A percentile compares a stretch with the other conserved stretches of the same genome.
These are phyloP conservation scores for Myochromella boudieri DNA, from an alignment of 768 basidiomycete species.

Conservation along the genomic window DNA sequence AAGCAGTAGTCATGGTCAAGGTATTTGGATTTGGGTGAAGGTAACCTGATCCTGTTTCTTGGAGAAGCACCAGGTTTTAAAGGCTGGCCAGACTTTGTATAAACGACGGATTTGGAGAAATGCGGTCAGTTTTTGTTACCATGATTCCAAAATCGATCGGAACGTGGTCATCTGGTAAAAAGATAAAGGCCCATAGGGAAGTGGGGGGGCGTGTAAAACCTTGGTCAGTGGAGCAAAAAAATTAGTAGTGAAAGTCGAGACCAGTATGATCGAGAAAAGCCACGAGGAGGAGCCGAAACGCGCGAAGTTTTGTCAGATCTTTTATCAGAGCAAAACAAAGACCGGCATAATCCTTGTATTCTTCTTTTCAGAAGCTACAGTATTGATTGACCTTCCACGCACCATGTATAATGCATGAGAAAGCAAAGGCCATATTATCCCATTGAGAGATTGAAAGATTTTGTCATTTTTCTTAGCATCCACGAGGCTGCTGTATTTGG, in stretches of 20 bases:
- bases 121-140: slow-evolving; percentile 29
- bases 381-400: slow-evolving; percentile 6
- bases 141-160: slow-evolving; percentile 66
- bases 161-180: slow-evolving; percentile 70
- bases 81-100: slow-evolving; percentile 52
- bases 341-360: slow-evolving; percentile 19
- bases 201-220: slow-evolving; percentile 58
- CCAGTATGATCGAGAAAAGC: slow-evolving; percentile 68
- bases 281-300: slow-evolving; percentile 54
- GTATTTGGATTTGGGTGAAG: slow-evolving; percentile 24
- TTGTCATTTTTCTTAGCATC: slow-evolving; percentile 24
- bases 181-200: slow-evolving; percentile 68
- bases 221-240: slow-evolving; percentile 70
- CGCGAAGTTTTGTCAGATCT: slow-evolving; percentile 40
- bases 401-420: slow-evolving; percentile 13
- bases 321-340: slow-evolving; percentile 22
- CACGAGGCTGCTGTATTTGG: slow-evolving; percentile 40
- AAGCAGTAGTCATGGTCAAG: slow-evolving; percentile 45
- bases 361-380: slow-evolving; percentile 13
- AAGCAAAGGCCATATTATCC: slow-evolving; percentile 14
- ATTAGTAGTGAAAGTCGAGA: slow-evolving; percentile 59
- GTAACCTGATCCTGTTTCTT: slow-evolving; percentile 23
- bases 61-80: slow-evolving; percentile 26
- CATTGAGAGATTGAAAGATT: slow-evolving; percentile 23
- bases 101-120: slow-evolving; percentile 49